Evolutionary conservation across 164 flowering plant genomes (phyloP), one percentile per base, ranked within the genome.

Genomic region (Stephania japonica): DNA sequence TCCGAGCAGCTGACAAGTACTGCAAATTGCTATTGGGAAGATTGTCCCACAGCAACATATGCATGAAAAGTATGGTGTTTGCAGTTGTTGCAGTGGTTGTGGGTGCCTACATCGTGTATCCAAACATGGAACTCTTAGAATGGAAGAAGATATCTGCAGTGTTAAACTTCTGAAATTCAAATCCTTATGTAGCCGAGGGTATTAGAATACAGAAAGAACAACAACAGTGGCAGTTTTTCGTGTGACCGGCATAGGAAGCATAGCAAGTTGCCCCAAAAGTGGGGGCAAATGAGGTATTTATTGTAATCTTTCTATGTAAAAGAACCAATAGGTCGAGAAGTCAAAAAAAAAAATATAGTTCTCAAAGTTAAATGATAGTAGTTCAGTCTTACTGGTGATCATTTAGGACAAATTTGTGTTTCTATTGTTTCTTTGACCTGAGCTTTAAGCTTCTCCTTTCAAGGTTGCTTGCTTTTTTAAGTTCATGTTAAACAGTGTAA

Each of bases 1-100:
- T 85, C 74, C 87, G 83, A 78, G 91, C 87, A 21, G 90, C 92
- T 12, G 93, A 94, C 84, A 91, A 94, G 84, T 84, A 83, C 73
- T 90, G 92, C 76, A 92, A 90, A 74, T 68, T 76, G 24, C 63
- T 92, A 3, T 43, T 86, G 80, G 86, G 88, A 71, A 81, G 77
- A 79, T 8, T 85, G 2, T 81, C 89, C 1, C 80, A 85, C 9
- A 79, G 89, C 53, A 72, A 73, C 69, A 88, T 92, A 11, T 94
- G 99, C 78, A 10, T 88, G 80, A 89, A 84, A 75, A 62, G 85
- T 42, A 10, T 82, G 73, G 75, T 78, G 16, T 53, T 90, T 56
- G 79, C 75, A 6, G 61, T 78, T 53, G 72, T 81, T 27, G 90
- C 82, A 5, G 12, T 87, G 38, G 90, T 85, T 68, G 84, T 76